phyloP scores from a whole-genome alignment of 176 grass and related monocot species.

The Raddia guianensis region DNA sequence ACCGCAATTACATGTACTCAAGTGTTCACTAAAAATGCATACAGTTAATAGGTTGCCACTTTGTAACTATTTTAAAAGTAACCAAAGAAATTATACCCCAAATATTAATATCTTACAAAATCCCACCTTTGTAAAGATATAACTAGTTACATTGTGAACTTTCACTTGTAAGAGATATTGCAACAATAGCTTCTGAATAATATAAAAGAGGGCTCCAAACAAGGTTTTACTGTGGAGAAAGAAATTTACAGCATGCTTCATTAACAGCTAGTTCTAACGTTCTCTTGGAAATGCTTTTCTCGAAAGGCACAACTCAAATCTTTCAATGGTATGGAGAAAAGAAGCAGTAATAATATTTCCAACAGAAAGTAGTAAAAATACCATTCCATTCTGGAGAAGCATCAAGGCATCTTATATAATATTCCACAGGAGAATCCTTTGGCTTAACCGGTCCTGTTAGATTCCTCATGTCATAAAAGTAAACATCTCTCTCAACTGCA shows the following conservation, averaged over 20 bases:
- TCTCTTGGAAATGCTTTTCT: neutral
- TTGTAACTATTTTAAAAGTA: neutral
- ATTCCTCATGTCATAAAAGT: slow-evolving; percentile 65
- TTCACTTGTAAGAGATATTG: neutral
- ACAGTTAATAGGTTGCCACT: neutral
- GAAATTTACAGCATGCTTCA: neutral
- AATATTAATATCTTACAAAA: neutral
- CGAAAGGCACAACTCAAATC: neutral
- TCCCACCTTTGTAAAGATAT: slow-evolving; percentile 12
- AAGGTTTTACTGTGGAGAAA: neutral
- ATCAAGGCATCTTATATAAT: slow-evolving; percentile 57
- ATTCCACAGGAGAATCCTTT: slow-evolving; percentile 50
- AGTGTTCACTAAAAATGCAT: neutral
- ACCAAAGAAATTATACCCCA: neutral
- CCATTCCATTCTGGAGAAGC: slow-evolving; percentile 59
- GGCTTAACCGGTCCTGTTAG: slow-evolving; percentile 46
- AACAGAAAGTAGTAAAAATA: slow-evolving; percentile 39
- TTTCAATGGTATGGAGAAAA: neutral
- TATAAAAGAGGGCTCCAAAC: neutral
- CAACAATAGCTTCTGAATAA: neutral
- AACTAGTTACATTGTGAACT: neutral
- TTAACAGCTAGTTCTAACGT: neutral
- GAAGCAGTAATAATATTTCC: neutral
- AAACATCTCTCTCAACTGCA: slow-evolving; percentile 52
- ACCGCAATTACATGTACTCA: neutral